Percentiles rank a stretch among this genome's conserved stretches.
These are phyloP conservation scores for Metschnikowia anglica DNA, from an alignment of 805 yeast genomes.

Conservation along the genomic window DNA sequence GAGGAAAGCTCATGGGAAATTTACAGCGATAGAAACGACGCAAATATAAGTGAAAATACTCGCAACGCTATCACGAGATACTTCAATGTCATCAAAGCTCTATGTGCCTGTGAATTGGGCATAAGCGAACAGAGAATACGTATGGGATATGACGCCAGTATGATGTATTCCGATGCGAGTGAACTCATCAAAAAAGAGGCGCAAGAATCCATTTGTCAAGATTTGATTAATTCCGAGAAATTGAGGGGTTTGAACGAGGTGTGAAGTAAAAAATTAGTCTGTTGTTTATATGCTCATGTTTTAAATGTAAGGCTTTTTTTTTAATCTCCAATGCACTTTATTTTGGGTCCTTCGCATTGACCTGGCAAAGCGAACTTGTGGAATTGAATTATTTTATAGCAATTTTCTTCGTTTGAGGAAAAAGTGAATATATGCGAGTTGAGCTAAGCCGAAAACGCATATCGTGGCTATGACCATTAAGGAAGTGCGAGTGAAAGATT, in stretches of 20 bases:
- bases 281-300: too few species aligned
- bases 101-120: constrained; percentile 83
- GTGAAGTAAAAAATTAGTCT: neutral
- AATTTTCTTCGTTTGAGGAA: constrained; percentile 30
- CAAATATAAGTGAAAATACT: constrained; percentile 53
- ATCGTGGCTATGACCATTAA: constrained; percentile 29
- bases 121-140: constrained; percentile 78
- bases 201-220: constrained; percentile 72
- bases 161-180: constrained; percentile 56
- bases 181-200: constrained; percentile 63
- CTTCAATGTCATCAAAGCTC: constrained; percentile 76
- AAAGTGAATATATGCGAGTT: constrained; percentile 31
- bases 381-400: constrained; percentile 10
- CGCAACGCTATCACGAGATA: constrained; percentile 81
- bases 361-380: neutral
- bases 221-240: constrained; percentile 67
- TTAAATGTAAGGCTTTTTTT: neutral
- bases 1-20: constrained; percentile 95
- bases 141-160: constrained; percentile 85
- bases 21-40: constrained; percentile 84
- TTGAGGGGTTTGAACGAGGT: constrained; percentile 55
- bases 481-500: constrained; percentile 33
- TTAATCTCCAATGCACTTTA: neutral
- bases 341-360: neutral
- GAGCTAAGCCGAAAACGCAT: constrained; percentile 31